A percentile compares a stretch with the other conserved stretches of the same genome.
phyloP scores from a whole-genome alignment of 176 grass and related monocot species.

The Tillandsia fasciculata region DNA sequence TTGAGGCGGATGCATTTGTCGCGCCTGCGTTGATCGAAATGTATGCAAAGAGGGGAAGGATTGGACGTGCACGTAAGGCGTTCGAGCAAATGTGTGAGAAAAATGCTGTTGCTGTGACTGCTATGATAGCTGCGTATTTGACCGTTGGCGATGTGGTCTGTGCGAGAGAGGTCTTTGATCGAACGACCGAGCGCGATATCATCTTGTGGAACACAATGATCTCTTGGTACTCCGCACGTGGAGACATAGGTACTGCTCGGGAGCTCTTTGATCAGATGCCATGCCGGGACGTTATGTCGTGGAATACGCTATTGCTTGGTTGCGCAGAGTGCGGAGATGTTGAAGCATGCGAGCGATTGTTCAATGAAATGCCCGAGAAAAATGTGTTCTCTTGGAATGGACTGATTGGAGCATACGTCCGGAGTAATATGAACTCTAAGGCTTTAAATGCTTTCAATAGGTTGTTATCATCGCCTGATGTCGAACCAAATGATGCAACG shows the following conservation, averaged over 20 bases:
- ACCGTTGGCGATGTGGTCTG: not conserved
- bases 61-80: not conserved
- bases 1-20: not conserved
- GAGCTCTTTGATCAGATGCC: slow-evolving; percentile 39
- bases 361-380: slow-evolving; percentile 31
- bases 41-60: not conserved
- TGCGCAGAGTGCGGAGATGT: slow-evolving; percentile 24
- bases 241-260: slow-evolving; percentile 11
- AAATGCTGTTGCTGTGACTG: slow-evolving; percentile 14
- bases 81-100: slow-evolving; percentile 6
- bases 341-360: slow-evolving; percentile 23
- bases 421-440: slow-evolving; percentile 28
- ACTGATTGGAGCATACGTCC: slow-evolving; percentile 32
- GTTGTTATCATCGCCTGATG: not conserved
- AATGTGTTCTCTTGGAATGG: slow-evolving; percentile 46
- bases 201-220: slow-evolving; percentile 54
- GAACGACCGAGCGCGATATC: slow-evolving; percentile 38
- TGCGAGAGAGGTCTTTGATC: slow-evolving; percentile 17
- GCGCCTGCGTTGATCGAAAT: not conserved
- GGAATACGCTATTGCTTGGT: slow-evolving; percentile 39
- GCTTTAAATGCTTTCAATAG: slow-evolving; percentile 13
- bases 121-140: slow-evolving; percentile 8
- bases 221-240: slow-evolving; percentile 19
- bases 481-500: slow-evolving; percentile 13
- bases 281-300: slow-evolving; percentile 27